These are phyloP conservation scores for Pilasporangium apinafurcum DNA, from an alignment of 352 stramenopile genomes.

Conservation along the genomic window DNA sequence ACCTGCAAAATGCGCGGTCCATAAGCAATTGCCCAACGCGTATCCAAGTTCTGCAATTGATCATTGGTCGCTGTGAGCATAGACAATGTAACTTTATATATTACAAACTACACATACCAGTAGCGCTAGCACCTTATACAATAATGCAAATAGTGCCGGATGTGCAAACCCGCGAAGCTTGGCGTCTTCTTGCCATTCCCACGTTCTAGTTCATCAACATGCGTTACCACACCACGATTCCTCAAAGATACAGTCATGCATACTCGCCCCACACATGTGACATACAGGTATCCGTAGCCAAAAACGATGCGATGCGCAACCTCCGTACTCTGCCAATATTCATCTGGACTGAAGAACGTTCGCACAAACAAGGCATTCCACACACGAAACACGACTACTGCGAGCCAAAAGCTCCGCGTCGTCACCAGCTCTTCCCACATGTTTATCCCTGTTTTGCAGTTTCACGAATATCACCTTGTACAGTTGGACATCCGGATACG, in stretches of 20 bases:
- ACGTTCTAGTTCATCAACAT: slow-evolving; percentile 41
- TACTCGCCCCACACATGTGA: background rate
- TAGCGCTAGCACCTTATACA: slow-evolving; percentile 71
- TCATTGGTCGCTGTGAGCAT: background rate
- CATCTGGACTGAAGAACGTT: slow-evolving; percentile 84
- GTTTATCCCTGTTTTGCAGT: background rate
- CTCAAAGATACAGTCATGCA: too few species aligned
- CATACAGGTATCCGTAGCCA: slow-evolving; percentile 77
- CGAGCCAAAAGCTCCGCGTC: slow-evolving; percentile 38
- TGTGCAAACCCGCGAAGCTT: slow-evolving; percentile 75
- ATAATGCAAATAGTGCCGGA: slow-evolving; percentile 60
- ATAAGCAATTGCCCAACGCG: slow-evolving; percentile 80
- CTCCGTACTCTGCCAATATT: slow-evolving; percentile 88
- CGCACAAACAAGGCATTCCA: slow-evolving; percentile 82
- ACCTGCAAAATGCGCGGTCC: slow-evolving; percentile 67
- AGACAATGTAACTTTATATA: slow-evolving; percentile 1
- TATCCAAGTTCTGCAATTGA: slow-evolving; percentile 52
- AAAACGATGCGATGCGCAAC: slow-evolving; percentile 85
- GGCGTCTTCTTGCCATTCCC: slow-evolving; percentile 77
- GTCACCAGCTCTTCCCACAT: slow-evolving; percentile 27
- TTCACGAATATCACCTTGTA: background rate
- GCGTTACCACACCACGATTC: background rate
- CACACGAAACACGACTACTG: slow-evolving; percentile 53
- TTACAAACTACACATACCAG: slow-evolving; percentile 21
- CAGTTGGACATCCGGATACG: background rate